phyloP scores from a whole-genome alignment of 192 early-diverging fungal species.

The Coemansia sp. region DNA sequence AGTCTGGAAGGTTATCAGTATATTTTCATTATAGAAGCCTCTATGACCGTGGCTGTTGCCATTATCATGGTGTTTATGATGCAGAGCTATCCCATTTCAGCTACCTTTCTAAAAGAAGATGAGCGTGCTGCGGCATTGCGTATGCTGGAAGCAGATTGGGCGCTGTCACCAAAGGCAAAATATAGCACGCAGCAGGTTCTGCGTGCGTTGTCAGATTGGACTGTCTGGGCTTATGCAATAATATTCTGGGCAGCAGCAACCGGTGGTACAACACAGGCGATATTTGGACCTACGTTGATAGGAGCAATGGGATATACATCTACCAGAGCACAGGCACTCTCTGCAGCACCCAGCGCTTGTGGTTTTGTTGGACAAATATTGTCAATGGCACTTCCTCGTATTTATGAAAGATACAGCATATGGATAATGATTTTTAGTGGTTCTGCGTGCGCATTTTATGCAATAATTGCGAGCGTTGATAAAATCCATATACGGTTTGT shows the following conservation, averaged over 20 bases:
- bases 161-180: slow-evolving; percentile 15
- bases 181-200: slow-evolving; percentile 30
- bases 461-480: slow-evolving; percentile 50
- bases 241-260: slow-evolving; percentile 48
- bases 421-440: slow-evolving; percentile 55
- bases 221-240: slow-evolving; percentile 47
- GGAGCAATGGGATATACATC: slow-evolving; percentile 49
- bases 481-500: slow-evolving; percentile 30
- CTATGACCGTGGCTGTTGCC: slow-evolving; percentile 53
- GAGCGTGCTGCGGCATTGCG: slow-evolving; percentile 51
- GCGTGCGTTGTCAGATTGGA: slow-evolving; percentile 38
- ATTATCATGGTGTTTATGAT: slow-evolving; percentile 44
- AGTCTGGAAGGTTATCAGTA: slow-evolving; percentile 41
- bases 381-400: slow-evolving; percentile 35
- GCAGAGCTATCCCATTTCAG: slow-evolving; percentile 58
- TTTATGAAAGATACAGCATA: slow-evolving; percentile 28
- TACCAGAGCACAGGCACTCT: slow-evolving; percentile 44
- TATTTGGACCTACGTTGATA: slow-evolving; percentile 47
- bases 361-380: slow-evolving; percentile 42
- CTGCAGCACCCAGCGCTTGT: slow-evolving; percentile 44
- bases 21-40: slow-evolving; percentile 62
- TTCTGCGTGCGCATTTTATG: slow-evolving; percentile 54
- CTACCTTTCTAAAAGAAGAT: slow-evolving; percentile 58
- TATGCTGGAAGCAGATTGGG: slow-evolving; percentile 45
- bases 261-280: slow-evolving; percentile 49